Evolutionary conservation across 768 basidiomycete species (phyloP), one percentile per base, ranked within the genome.

Genomic region (Lactarius pseudohatsudake): DNA sequence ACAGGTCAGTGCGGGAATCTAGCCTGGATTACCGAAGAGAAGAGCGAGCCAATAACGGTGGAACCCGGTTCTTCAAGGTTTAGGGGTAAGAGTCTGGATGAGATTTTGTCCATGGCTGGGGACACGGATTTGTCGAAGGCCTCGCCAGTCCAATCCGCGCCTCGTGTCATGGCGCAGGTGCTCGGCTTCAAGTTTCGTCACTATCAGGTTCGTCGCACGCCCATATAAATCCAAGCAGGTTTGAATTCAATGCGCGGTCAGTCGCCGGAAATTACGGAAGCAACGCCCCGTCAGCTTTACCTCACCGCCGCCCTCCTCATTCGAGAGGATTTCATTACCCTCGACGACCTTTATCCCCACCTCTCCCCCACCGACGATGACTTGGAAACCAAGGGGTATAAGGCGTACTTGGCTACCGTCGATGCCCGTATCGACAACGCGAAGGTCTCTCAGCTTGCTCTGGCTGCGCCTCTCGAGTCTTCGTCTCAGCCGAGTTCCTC

Each of bases 141-240:
- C 28, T 45, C 56, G 18, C 65, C 71, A 30, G 61, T 61, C 56
- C 68, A 72, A 47, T 72, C 62, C 72, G 80, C 84, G 59, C 80
- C 87, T 30, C 82, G 85, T 59, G 89, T 92, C 26, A 78, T 92
- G 64, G 89, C 93, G 16, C 95, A 99, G 78, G 91, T 98, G 8
- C 80, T 99, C 26, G 97, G 97, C n/a, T 98, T 98, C 84, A 99
- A 99, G 77, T 96, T 97, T 72, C 83, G 85, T 10, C 88, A 89
- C 75, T 96, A 96, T 76, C 90, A 96, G 79, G 96, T 94, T 69
- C 65, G 53, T 67, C 55, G 32, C n/a, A 43, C 50, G 11, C 41
- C 1, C 34, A 26, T 47, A 47, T 54, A 22, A 22, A 64, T 59
- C 26, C 57, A 62, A 66, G 57, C 26, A 55, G 62, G 47, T 58